These are phyloP conservation scores for Aspergillus egyptiacus DNA, from an alignment of 495 filamentous ascomycete species.

Conservation along the genomic window DNA sequence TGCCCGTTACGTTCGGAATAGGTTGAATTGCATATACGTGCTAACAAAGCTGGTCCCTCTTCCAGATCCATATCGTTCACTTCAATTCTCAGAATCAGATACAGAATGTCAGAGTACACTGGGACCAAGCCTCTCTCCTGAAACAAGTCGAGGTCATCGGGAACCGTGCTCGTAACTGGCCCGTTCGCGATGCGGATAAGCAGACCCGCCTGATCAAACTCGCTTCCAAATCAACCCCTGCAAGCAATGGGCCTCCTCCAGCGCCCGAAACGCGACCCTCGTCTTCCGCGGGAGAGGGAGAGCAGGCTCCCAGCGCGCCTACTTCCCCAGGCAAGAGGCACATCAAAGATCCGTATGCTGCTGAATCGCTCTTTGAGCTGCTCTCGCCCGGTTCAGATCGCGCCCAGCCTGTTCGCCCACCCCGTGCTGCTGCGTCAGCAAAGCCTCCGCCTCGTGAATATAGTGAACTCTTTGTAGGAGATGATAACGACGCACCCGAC, in stretches of 20 bases:
- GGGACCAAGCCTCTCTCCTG: conserved; percentile 91
- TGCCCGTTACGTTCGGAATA: background rate
- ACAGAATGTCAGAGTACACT: conserved; percentile 76
- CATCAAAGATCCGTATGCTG: conserved; percentile 66
- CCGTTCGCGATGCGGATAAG: conserved; percentile 82
- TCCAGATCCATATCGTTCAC: conserved; percentile 80
- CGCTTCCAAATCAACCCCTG: conserved; percentile 24
- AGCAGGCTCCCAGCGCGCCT: conserved; percentile 27
- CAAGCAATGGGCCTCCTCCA: conserved; percentile 8
- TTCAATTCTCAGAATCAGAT: conserved; percentile 76
- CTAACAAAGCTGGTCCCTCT: conserved; percentile 2
- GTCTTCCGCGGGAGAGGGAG: conserved; percentile 8
- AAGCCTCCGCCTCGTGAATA: conserved; percentile 59
- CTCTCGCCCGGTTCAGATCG: conserved; percentile 33
- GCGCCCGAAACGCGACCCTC: background rate
- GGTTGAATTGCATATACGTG: background rate
- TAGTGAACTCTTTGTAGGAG: conserved; percentile 56
- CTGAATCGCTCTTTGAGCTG: conserved; percentile 48
- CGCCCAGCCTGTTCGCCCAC: conserved; percentile 30
- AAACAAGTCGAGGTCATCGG: conserved; percentile 95
- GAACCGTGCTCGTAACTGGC: conserved; percentile 81
- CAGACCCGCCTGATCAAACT: conserved; percentile 67
- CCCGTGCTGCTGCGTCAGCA: conserved; percentile 44
- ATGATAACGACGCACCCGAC: conserved; percentile 38
- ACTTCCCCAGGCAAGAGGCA: conserved; percentile 43